Conservation (phyloP, 768 basidiomycete genomes). For the Leucocoprinus leucothites region DNA sequence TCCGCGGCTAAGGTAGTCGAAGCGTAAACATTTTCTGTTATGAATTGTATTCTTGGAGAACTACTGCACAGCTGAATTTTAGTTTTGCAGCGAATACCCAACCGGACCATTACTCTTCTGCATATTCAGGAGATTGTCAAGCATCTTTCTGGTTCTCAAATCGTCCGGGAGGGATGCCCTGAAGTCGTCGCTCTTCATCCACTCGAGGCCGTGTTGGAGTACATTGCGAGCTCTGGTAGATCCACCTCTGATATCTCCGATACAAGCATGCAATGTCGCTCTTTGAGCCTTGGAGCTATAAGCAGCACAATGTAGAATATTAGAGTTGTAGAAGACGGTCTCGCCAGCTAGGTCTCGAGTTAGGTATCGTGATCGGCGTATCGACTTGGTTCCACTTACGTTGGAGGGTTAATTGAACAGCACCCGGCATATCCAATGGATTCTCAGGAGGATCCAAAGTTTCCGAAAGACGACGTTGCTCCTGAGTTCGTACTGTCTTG, state of each 20-base stretch:
- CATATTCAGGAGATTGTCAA: conserved; percentile 55
- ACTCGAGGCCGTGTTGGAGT: conserved; percentile 68
- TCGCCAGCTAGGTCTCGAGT: conserved; percentile 50
- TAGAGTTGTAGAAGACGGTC: conserved; percentile 78
- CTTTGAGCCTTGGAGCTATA: conserved; percentile 50
- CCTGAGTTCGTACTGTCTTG: conserved; percentile 48
- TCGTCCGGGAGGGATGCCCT: conserved; percentile 37
- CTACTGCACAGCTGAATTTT: neutral
- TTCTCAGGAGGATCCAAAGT: conserved; percentile 47
- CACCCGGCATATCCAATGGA: conserved; percentile 71
- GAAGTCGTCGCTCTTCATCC: conserved; percentile 62
- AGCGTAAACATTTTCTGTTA: too few relatives aligned
- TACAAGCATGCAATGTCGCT: conserved; percentile 68
- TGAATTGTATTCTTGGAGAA: too few relatives aligned
- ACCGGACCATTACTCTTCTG: conserved; percentile 27
- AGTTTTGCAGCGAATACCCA: conserved; percentile 8
- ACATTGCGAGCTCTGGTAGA: conserved; percentile 64
- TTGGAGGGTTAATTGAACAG: conserved; percentile 49
- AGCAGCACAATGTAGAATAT: conserved; percentile 72
- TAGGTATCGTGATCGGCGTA: neutral
- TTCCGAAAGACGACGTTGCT: conserved; percentile 54
- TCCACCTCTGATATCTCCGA: conserved; percentile 64
- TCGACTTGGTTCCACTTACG: conserved; percentile 33
- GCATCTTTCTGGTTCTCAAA: conserved; percentile 48
- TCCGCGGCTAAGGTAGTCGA: neutral